Conservation (phyloP, 306 rosid species). For the Quillaja saponaria region DNA sequence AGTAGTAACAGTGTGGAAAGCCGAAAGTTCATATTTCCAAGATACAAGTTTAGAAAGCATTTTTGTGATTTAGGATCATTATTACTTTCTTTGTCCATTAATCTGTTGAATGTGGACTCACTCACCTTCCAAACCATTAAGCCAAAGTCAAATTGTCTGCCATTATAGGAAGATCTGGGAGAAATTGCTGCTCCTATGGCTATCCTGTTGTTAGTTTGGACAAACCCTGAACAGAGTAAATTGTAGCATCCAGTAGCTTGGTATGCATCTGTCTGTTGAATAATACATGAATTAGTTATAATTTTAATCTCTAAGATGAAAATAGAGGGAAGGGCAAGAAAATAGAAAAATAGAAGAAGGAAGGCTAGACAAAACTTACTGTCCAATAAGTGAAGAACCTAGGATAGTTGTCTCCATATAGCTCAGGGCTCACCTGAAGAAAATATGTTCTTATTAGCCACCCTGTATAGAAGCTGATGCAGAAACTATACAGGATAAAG, state of each 20-base stretch:
- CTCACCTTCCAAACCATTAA: conserved; percentile 97
- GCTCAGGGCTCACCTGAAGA: conserved; percentile 90
- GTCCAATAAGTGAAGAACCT: conserved; percentile 99
- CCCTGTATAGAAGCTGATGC: not conserved
- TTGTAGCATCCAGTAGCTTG: conserved; percentile 98
- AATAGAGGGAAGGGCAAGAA: not conserved
- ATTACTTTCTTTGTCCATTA: conserved; percentile 23
- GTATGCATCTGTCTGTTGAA: conserved; percentile 87
- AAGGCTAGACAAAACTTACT: conserved; percentile 47
- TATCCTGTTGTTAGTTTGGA: conserved; percentile 89
- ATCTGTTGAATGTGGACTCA: conserved; percentile 1
- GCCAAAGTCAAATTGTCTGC: conserved; percentile 93
- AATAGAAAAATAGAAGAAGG: not conserved
- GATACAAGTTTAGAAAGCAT: no score
- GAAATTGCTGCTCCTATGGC: conserved; percentile 98
- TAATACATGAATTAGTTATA: not conserved
- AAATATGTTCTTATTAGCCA: conserved; percentile 1
- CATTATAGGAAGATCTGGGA: conserved; percentile 77
- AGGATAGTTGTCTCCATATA: conserved; percentile 92
- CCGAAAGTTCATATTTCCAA: not conserved
- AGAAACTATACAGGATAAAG: not conserved
- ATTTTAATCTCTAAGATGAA: not conserved
- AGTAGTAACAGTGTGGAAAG: not conserved
- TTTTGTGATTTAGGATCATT: no score
- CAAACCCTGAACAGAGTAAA: conserved; percentile 91